A percentile compares a stretch with the other conserved stretches of the same genome.
Conservation (phyloP, 1,139 yeast species). For the Geotrichum australiense region DNA sequence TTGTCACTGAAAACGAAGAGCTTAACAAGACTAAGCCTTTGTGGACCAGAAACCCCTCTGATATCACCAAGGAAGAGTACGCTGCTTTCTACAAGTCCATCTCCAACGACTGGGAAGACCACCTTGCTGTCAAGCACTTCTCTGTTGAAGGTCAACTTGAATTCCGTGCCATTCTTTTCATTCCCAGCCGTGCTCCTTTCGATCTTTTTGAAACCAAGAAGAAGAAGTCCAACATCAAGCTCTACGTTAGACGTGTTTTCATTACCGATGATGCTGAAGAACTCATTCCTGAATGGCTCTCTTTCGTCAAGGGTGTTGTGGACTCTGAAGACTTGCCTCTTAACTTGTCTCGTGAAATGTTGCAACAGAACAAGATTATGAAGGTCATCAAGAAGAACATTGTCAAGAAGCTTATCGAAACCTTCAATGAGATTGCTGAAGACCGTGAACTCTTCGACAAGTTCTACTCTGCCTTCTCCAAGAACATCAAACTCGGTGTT, state of each 20-base stretch:
- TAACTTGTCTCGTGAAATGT: constrained; percentile 99
- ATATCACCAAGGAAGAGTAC: constrained; percentile 96
- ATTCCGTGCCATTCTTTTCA: constrained; percentile 94
- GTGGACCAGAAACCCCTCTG: constrained; percentile 99
- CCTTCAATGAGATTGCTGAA: constrained; percentile 98
- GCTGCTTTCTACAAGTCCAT: constrained; percentile 99
- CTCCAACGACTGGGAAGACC: constrained; percentile 99
- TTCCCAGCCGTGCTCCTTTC: constrained; percentile 99
- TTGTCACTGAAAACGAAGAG: constrained; percentile 87
- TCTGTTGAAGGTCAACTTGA: constrained; percentile 99
- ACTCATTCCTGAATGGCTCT: constrained; percentile 97
- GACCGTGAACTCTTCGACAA: constrained; percentile 98
- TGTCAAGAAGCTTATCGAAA: constrained; percentile 96
- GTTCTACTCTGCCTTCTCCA: constrained; percentile 96
- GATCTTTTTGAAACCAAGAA: constrained; percentile 95
- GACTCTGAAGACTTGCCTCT: constrained; percentile 99
- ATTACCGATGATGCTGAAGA: constrained; percentile 99
- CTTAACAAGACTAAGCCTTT: constrained; percentile 98
- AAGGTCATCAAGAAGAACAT: constrained; percentile 99
- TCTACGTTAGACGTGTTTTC: constrained; percentile 99
- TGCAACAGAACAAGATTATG: constrained; percentile 99
- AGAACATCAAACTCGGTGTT: constrained; percentile 97
- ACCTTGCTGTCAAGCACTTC: constrained; percentile 98
- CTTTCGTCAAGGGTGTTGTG: constrained; percentile 97
- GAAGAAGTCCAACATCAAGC: constrained; percentile 98